Conservation (phyloP, 208 protist genomes). For the Leishmania tarentolae region DNA sequence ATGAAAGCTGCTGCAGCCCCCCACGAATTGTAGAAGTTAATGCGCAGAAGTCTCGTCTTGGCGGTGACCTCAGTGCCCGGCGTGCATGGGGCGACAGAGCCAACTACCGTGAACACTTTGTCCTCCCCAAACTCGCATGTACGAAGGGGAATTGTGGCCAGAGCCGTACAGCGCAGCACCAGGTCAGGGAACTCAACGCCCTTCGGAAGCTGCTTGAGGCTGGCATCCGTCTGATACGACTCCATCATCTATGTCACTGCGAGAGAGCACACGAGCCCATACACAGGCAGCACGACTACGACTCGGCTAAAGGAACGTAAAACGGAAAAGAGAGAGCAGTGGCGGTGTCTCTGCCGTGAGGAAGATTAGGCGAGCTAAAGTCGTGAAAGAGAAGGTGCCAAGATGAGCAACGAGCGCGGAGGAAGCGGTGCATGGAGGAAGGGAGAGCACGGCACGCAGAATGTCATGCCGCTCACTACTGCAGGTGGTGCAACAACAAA, state of each 20-base stretch:
- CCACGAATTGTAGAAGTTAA: conserved; percentile 80
- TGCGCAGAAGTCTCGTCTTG: conserved; percentile 22
- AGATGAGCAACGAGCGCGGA: neutral
- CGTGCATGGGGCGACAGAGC: conserved; percentile 22
- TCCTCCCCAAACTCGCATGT: conserved; percentile 56
- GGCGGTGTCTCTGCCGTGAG: neutral
- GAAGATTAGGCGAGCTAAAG: neutral
- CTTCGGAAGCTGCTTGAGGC: conserved; percentile 34
- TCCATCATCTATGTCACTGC: conserved; percentile 27
- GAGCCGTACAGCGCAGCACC: conserved; percentile 53
- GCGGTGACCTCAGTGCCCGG: conserved; percentile 6
- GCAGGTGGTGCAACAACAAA: neutral
- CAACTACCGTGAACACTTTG: conserved; percentile 58
- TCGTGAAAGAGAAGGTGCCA: neutral
- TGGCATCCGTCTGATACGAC: conserved; percentile 46
- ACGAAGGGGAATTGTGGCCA: conserved; percentile 41
- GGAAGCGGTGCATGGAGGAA: neutral
- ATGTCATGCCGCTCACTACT: neutral
- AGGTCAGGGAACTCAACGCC: conserved; percentile 28
- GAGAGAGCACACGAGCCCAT: neutral
- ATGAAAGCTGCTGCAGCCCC: conserved; percentile 66
- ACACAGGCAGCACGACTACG: neutral
- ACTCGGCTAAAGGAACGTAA: neutral
- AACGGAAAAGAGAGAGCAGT: neutral
- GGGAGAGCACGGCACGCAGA: neutral